phyloP scores from a whole-genome alignment of 306 rosid species.

The Lagenaria siceraria region DNA sequence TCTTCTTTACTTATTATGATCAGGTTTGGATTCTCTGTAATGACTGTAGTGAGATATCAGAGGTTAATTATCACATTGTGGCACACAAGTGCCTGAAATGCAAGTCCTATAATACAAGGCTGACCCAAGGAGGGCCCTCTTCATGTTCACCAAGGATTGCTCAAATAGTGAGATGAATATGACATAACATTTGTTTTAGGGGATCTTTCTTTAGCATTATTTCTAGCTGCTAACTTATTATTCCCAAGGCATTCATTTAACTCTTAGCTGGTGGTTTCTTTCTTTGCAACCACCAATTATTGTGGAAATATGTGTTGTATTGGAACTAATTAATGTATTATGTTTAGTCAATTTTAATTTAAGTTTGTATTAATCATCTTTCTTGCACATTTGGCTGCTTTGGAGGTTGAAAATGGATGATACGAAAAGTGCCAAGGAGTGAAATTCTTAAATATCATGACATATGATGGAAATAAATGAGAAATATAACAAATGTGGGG shows the following conservation, averaged over 20 bases:
- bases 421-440: not conserved
- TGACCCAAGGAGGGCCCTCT: slow-evolving; percentile 30
- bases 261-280: not conserved
- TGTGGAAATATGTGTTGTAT: not conserved
- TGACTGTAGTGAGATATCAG: slow-evolving; percentile 51
- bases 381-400: not conserved
- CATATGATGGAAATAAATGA: not conserved
- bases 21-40: slow-evolving; percentile 75
- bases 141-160: slow-evolving; percentile 36
- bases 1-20: not conserved
- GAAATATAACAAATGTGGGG: no score
- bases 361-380: not conserved
- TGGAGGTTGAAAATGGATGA: not conserved
- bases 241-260: not conserved
- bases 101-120: slow-evolving; percentile 53
- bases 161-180: slow-evolving; percentile 20
- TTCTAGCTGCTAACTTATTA: not conserved
- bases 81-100: slow-evolving; percentile 39
- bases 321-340: not conserved
- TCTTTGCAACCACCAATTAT: not conserved
- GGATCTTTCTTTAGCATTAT: not conserved
- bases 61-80: slow-evolving; percentile 39
- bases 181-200: not conserved
- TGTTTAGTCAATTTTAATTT: not conserved
- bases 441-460: not conserved